phyloP scores from a whole-genome alignment of 176 grass and related monocot genomes.

The Thalia dealbata region DNA sequence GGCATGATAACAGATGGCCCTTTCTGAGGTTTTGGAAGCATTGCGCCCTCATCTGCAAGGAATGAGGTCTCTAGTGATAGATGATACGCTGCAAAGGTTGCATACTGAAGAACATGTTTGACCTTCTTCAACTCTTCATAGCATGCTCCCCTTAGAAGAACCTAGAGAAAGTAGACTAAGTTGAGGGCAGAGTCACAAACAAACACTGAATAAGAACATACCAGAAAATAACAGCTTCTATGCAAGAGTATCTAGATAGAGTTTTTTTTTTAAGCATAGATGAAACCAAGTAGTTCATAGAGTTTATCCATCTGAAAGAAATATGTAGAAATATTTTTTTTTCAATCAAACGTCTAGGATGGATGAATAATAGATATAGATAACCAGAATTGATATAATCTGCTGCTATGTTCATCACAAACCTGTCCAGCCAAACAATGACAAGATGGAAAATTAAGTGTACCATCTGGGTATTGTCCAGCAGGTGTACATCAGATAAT shows the following conservation, averaged over 20 bases:
- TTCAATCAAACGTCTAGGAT: too few species aligned
- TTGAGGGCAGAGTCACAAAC: neutral
- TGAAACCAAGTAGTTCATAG: too few species aligned
- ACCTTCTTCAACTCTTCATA: constrained; percentile 71
- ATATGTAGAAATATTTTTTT: too few species aligned
- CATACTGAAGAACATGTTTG: constrained; percentile 53
- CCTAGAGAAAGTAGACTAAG: constrained; percentile 26
- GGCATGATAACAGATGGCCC: constrained; percentile 7
- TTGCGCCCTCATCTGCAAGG: constrained; percentile 75
- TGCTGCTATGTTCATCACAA: too few species aligned
- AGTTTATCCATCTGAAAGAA: too few species aligned
- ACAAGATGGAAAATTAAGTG: too few species aligned
- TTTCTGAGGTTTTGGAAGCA: constrained; percentile 35
- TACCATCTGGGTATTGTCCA: too few species aligned
- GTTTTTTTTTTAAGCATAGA: neutral
- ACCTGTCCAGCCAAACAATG: too few species aligned
- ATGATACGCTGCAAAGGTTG: constrained; percentile 89
- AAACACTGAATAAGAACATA: neutral
- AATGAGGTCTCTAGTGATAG: constrained; percentile 74
- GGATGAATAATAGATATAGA: too few species aligned
- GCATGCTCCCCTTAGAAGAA: constrained; percentile 58
- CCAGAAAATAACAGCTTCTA: neutral
- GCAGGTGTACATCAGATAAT: neutral
- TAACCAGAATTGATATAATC: too few species aligned
- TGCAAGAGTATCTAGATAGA: neutral